Evolutionary conservation across 768 basidiomycete genomes (phyloP), one percentile per base, ranked within the genome.

Genomic region (Suillus fuscotomentosus): DNA sequence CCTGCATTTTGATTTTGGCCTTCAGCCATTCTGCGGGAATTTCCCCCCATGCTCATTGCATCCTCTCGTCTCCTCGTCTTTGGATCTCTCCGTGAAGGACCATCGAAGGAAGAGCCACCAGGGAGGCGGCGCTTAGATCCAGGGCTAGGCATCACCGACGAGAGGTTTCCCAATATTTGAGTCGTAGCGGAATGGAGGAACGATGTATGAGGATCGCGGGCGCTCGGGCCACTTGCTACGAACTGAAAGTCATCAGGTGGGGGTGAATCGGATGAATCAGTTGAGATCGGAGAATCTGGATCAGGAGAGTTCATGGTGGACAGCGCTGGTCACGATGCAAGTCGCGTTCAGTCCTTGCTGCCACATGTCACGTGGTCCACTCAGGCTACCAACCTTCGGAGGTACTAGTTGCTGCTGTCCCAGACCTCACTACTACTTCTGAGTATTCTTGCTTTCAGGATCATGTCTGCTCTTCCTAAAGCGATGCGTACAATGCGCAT

Each of bases 11-110:
- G 50, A 59, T 24, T 47, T 39, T 76, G 71, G 22, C 68, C 69
- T 20, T 77, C 75, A 13, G 67, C 47, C n/a, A 65, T 43, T 65
- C 73, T 69, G 64, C 67, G 75, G 11, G 75, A 61, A 60, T 68
- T 67, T 61, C 60, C 63, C 20, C 66, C 55, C 24, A 68, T 27
- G 39, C 65, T 63, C 65, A 77, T 70, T 2, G 76, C 71, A 67
- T 83, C 85, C 56, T 82, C 83, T 50, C 83, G 77, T 62, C 81
- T 81, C 67, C 85, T 76, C 20, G 81, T 78, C 66, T 86, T 86
- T 0, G 81, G 73, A 68, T 86, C 85, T 51, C 85, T 77, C 65
- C 77, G 78, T 41, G 81, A 76, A 11, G 73, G 73, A 41, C 77
- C 76, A 63, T 78, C 79, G 36, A 76, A 79, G 15, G 79, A 78